These are phyloP conservation scores for Melaleuca alternifolia DNA, from an alignment of 345 rosid species.

Conservation along the genomic window DNA sequence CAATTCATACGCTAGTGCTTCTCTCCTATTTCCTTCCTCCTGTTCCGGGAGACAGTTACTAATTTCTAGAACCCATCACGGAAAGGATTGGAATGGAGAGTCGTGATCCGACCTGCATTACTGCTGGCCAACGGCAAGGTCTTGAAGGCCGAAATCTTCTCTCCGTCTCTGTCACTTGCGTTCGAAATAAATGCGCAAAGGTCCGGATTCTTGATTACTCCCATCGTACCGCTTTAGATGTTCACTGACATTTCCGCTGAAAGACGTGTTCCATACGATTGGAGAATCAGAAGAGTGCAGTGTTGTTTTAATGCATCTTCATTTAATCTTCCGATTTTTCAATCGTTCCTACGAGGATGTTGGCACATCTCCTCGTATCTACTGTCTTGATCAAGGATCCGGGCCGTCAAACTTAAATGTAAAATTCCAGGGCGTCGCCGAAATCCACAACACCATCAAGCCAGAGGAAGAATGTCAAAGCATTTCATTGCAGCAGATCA, in stretches of 20 bases:
- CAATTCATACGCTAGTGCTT: neutral
- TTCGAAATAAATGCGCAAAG: neutral
- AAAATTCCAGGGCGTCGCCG: neutral
- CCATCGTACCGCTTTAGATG: neutral
- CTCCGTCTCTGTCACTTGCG: neutral
- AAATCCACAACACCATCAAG: neutral
- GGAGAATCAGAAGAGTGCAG: neutral
- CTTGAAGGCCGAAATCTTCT: neutral
- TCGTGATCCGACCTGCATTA: neutral
- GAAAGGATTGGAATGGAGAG: neutral
- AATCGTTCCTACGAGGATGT: neutral
- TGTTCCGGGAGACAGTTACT: neutral
- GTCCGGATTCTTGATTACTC: neutral
- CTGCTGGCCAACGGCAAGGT: neutral
- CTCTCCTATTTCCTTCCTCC: neutral
- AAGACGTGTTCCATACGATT: neutral
- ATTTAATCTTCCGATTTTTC: neutral
- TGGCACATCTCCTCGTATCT: neutral
- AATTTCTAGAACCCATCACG: neutral
- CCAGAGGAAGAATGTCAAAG: neutral
- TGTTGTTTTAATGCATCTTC: neutral
- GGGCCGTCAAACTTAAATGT: neutral
- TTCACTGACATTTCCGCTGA: neutral
- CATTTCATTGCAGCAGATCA: neutral
- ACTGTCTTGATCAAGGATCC: neutral